Evolutionary conservation across 352 stramenopile genomes (phyloP), one percentile per base, ranked within the genome.

Genomic region (Peronosclerospora sorghi): DNA sequence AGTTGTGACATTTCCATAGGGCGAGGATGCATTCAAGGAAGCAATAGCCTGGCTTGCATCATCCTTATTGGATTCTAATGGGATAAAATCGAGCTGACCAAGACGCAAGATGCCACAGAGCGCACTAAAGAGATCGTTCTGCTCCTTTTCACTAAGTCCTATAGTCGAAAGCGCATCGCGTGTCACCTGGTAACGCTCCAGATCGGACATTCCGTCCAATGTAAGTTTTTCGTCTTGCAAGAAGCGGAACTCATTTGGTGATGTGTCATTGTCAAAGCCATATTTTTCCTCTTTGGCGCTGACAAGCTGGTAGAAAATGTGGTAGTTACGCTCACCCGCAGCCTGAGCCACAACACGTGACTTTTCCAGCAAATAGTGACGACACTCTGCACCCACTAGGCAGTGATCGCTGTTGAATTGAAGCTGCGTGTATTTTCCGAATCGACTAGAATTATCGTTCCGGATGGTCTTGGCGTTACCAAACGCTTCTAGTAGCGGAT

Each of bases 281-380:
- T 80, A 91, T 18, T 48, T 50, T 2, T 58, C 37, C 36, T 88
- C 74, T 8, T 73, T 65, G 2, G 76, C 78, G 13, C 66, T 85
- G 19, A 85, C 62, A 8, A 97, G 67, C 56, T 97, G 85, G 68
- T 98, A 99, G 60, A 99, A 98, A 17, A 98, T 96, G 65, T 99
- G 95, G 76, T 98, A 99, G 59, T 98, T 99, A 24, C 96, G 73
- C 62, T 99, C 96, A 1, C 86, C 79, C 0, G 59, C 19, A 1
- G 74, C 71, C 50, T 98, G 93, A 14, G 72, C 62, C 5, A 98
- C 71, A 5, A 98, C 80, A 12, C 95, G 87, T 1, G 94, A 95
- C 59, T 98, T 98, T 59, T 99, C 95, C 2, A 99, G 69, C 35
- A 99, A 64, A 63, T 98, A 99, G 32, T 96, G 75, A 9, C 78